Conservation (phyloP, 2,329 filamentous ascomycete genomes). For the Calycina marina region DNA sequence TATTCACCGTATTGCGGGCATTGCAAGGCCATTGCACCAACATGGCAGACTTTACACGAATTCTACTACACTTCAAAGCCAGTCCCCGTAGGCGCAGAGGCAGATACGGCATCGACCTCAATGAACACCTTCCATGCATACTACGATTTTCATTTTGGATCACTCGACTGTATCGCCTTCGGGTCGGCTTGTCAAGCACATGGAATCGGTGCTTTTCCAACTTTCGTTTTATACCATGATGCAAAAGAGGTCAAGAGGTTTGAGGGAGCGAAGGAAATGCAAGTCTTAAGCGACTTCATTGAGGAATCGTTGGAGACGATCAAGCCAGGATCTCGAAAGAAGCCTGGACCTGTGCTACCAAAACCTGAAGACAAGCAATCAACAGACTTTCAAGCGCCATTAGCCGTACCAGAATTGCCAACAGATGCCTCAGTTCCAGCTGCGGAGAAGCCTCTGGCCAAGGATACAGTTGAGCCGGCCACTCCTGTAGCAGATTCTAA, state of each 20-base stretch:
- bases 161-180: constrained; percentile 73
- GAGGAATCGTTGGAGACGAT: constrained; percentile 65
- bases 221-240: constrained; percentile 66
- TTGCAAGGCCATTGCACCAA: constrained; percentile 49
- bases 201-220: constrained; percentile 57
- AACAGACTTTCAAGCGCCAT: constrained; percentile 13
- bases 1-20: constrained; percentile 22
- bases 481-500: background rate
- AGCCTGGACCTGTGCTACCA: constrained; percentile 41
- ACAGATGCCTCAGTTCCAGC: constrained; percentile 23
- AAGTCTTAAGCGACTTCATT: constrained; percentile 50
- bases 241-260: constrained; percentile 51
- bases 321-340: constrained; percentile 66
- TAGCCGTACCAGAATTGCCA: background rate
- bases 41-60: constrained; percentile 86
- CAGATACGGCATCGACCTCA: constrained; percentile 31
- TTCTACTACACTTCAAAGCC: constrained; percentile 74
- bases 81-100: constrained; percentile 23
- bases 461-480: constrained; percentile 2
- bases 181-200: constrained; percentile 62
- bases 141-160: constrained; percentile 82
- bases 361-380: constrained; percentile 44
- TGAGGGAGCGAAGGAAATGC: constrained; percentile 53
- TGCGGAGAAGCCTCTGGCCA: constrained; percentile 21
- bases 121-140: constrained; percentile 53